Evolutionary conservation across 345 rosid species (phyloP).

Genomic region (Populus davidiana): DNA sequence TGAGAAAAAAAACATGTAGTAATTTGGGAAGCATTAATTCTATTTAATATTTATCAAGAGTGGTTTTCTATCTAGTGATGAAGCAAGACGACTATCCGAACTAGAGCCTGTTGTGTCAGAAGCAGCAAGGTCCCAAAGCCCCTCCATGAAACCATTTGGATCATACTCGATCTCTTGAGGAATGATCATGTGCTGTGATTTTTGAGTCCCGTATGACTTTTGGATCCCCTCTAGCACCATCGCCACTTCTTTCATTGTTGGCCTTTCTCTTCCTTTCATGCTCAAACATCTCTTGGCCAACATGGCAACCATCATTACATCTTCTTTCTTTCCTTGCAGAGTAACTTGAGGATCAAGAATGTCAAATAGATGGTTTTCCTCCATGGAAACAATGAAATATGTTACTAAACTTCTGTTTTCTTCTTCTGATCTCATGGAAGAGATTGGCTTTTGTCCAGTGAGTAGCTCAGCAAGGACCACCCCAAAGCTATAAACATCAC

Average conservation of each 20-base stretch:
- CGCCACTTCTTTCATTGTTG: constrained; percentile 6
- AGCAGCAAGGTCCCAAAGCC: background rate
- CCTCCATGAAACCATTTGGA: background rate
- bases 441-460: background rate
- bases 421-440: background rate
- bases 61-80: no score
- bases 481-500: background rate
- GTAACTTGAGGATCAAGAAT: background rate
- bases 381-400: background rate
- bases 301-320: background rate
- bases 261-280: constrained; percentile 3
- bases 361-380: background rate
- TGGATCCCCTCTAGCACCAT: constrained; percentile 5
- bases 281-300: background rate
- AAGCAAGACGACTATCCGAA: no score
- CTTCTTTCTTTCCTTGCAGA: background rate
- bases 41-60: no score
- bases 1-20: no score
- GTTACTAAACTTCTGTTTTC: background rate
- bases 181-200: background rate
- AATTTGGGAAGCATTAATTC: no score
- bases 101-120: no score
- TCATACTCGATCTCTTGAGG: background rate
- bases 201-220: background rate
- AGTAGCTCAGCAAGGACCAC: no score